Conservation (phyloP, 805 yeast species). For the Kodamaea hsintzibuensis region DNA sequence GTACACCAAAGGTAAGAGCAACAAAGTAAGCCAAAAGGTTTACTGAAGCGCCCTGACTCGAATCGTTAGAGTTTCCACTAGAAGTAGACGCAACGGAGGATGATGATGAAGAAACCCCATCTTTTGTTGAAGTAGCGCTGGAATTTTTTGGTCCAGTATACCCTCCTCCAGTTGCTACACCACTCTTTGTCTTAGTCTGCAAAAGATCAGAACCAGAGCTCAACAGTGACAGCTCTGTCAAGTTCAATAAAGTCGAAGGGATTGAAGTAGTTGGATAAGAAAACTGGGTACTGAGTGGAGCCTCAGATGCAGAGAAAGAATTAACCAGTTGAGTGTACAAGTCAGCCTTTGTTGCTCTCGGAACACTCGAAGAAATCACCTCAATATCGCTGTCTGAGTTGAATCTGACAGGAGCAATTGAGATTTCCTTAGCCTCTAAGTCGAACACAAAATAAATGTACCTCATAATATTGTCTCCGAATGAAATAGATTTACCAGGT, state of each 20-base stretch:
- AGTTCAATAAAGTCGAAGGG: not conserved
- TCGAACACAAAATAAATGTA: constrained; percentile 67
- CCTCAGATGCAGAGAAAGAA: not conserved
- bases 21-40: not conserved
- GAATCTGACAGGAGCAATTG: constrained; percentile 39
- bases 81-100: not conserved
- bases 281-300: not conserved
- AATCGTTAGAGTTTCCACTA: not conserved
- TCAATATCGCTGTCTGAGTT: constrained; percentile 43
- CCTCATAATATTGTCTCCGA: constrained; percentile 69
- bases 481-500: constrained; percentile 32
- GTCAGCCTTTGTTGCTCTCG: constrained; percentile 38
- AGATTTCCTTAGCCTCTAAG: constrained; percentile 54
- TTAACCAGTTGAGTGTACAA: constrained; percentile 27
- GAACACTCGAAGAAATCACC: constrained; percentile 45
- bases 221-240: not conserved
- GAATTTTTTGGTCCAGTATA: no score
- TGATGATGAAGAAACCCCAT: not conserved
- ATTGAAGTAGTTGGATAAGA: not conserved
- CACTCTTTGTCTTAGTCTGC: not conserved
- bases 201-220: not conserved
- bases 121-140: not conserved
- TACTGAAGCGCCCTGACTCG: not conserved
- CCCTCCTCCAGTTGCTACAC: not conserved
- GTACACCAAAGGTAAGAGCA: not conserved